Percentiles rank a stretch among this genome's conserved stretches.
phyloP scores from a whole-genome alignment of 352 stramenopile species.

The Globisporangium polare region DNA sequence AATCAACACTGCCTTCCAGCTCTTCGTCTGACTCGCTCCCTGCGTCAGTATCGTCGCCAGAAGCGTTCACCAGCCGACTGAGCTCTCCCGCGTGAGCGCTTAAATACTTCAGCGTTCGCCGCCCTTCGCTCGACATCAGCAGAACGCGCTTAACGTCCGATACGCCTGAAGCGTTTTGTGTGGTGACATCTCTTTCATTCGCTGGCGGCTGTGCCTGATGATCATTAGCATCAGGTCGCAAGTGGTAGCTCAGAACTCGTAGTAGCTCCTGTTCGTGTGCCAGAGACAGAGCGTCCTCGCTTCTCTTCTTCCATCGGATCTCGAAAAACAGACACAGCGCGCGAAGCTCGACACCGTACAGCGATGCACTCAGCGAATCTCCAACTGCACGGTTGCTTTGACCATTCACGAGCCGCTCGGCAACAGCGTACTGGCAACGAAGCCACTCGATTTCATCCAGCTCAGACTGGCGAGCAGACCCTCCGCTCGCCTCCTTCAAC shows the following conservation, averaged over 20 bases:
- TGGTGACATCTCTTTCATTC: background rate
- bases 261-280: conserved; percentile 51
- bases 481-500: background rate
- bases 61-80: conserved; percentile 19
- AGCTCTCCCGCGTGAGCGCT: conserved; percentile 28
- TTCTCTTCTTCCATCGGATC: conserved; percentile 32
- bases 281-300: conserved; percentile 25
- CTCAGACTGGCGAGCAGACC: background rate
- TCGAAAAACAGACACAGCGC: conserved; percentile 50
- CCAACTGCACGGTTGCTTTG: conserved; percentile 25
- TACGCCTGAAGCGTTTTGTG: background rate
- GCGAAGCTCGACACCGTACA: conserved; percentile 52
- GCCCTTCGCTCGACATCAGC: conserved; percentile 37
- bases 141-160: conserved; percentile 16
- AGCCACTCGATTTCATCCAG: conserved; percentile 29
- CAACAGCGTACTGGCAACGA: conserved; percentile 25
- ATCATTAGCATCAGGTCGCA: conserved; percentile 18
- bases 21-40: conserved; percentile 14
- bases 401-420: conserved; percentile 31
- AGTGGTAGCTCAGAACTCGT: conserved; percentile 33
- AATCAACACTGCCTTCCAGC: background rate
- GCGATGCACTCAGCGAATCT: conserved; percentile 29
- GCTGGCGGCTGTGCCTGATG: too few relatives aligned
- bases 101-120: conserved; percentile 49
- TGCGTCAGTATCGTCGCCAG: conserved; percentile 3